Evolutionary conservation across 1,139 yeast species (phyloP).

Genomic region (Citeromyces hawaiiensis): DNA sequence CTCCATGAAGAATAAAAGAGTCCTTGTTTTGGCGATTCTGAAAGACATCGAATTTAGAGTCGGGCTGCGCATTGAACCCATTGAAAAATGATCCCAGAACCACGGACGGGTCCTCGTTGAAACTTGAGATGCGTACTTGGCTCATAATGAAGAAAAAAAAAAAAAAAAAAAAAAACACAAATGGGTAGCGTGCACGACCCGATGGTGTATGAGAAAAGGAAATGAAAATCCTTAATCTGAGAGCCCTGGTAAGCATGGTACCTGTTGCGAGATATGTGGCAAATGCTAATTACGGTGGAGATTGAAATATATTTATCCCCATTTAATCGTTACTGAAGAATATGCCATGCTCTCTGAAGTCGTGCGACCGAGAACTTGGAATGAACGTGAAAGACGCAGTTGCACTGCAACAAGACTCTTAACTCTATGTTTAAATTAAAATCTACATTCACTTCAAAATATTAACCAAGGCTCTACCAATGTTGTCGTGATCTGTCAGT

Average conservation of each 20-base stretch:
- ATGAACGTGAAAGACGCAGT: neutral
- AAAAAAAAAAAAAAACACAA: conserved; percentile 1
- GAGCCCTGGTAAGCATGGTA: no score
- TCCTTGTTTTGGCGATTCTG: conserved; percentile 31
- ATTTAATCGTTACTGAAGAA: no score
- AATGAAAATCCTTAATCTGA: no score
- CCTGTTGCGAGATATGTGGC: no score
- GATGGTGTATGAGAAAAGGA: no score
- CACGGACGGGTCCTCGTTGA: conserved; percentile 21
- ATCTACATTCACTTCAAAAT: conserved; percentile 19
- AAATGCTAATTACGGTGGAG: no score
- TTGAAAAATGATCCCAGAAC: conserved; percentile 55
- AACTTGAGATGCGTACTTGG: conserved; percentile 10
- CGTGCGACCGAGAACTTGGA: no score
- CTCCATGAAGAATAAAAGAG: conserved; percentile 58
- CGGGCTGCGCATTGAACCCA: conserved; percentile 51
- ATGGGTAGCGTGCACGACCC: no score
- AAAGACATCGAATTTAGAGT: conserved; percentile 51
- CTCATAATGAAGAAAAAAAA: neutral
- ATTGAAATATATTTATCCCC: no score
- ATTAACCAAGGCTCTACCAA: conserved; percentile 59
- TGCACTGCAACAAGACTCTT: no score
- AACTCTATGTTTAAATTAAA: no score
- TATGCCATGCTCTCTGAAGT: no score
- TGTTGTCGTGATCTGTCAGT: conserved; percentile 57